Evolutionary conservation across 192 early-diverging fungal species (phyloP).

Genomic region (Geosiphon pyriformis): DNA sequence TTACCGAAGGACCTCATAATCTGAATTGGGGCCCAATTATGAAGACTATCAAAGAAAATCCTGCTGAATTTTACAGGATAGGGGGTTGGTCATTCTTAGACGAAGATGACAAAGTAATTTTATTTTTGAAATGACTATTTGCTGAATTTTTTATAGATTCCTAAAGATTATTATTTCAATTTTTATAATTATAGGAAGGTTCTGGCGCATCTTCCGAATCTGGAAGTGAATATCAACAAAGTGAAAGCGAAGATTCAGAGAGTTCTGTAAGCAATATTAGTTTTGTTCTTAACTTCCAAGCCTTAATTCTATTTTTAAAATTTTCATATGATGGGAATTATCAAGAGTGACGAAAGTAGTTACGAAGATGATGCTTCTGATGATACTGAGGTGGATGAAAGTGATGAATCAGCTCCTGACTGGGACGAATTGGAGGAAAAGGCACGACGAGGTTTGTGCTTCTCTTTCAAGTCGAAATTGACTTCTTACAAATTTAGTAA

Average conservation of each 20-base stretch:
- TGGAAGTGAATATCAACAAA: slow-evolving; percentile 60
- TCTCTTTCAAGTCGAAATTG: not conserved
- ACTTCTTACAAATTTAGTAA: not conserved
- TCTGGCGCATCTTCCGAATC: slow-evolving; percentile 47
- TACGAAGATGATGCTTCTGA: slow-evolving; percentile 56
- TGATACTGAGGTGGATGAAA: slow-evolving; percentile 46
- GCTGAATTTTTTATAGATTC: too few relatives aligned
- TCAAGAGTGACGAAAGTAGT: slow-evolving; percentile 33
- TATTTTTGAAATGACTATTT: too few relatives aligned
- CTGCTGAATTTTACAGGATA: slow-evolving; percentile 81
- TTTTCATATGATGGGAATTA: slow-evolving; percentile 4
- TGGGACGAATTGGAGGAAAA: slow-evolving; percentile 82
- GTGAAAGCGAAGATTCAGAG: slow-evolving; percentile 52
- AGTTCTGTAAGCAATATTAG: slow-evolving; percentile 33
- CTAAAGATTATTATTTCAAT: not conserved
- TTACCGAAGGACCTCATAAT: slow-evolving; percentile 90
- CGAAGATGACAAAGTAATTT: slow-evolving; percentile 52
- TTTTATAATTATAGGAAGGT: slow-evolving; percentile 31
- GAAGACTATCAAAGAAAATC: slow-evolving; percentile 94
- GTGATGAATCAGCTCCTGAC: slow-evolving; percentile 60
- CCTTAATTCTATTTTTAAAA: not conserved
- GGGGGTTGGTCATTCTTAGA: slow-evolving; percentile 92
- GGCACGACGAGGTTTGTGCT: slow-evolving; percentile 50
- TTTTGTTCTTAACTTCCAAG: not conserved
- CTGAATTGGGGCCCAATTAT: slow-evolving; percentile 94